phyloP scores from a whole-genome alignment of 2,329 filamentous ascomycete genomes.

The Chlorencoelia australis region DNA sequence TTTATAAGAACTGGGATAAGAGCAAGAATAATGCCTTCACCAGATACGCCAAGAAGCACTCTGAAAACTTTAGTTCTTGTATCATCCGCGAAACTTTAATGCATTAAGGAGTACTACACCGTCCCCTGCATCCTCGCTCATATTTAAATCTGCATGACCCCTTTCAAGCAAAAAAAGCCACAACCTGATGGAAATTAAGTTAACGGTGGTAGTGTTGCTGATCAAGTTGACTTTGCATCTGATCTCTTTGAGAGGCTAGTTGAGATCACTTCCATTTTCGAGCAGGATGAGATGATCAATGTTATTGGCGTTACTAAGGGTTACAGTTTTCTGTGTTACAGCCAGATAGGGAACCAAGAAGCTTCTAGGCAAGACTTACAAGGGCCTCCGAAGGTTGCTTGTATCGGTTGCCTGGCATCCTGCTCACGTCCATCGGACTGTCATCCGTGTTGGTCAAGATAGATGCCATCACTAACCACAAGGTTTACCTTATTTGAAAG shows the following conservation, averaged over 20 bases:
- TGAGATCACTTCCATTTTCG: slow-evolving; percentile 86
- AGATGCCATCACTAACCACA: slow-evolving; percentile 99
- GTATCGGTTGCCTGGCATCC: slow-evolving; percentile 99
- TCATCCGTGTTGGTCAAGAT: slow-evolving; percentile 98
- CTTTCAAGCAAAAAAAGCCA: slow-evolving; percentile 99
- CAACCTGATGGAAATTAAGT: slow-evolving; percentile 99
- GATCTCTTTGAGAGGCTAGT: slow-evolving; percentile 99
- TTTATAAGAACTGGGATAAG: slow-evolving; percentile 99
- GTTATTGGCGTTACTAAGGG: slow-evolving; percentile 99
- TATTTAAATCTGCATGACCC: slow-evolving; percentile 98
- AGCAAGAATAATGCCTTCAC: slow-evolving; percentile 99
- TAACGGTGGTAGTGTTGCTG: slow-evolving; percentile 91
- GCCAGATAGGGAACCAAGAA: slow-evolving; percentile 99
- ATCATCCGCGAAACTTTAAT: slow-evolving; percentile 96
- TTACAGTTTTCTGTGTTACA: slow-evolving; percentile 98
- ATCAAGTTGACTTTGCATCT: slow-evolving; percentile 95
- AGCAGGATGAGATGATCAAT: slow-evolving; percentile 99
- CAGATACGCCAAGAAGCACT: slow-evolving; percentile 99
- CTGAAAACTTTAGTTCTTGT: slow-evolving; percentile 79
- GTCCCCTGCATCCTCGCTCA: slow-evolving; percentile 98
- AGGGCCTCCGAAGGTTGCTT: slow-evolving; percentile 99
- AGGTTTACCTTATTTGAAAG: slow-evolving; percentile 98
- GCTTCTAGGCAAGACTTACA: slow-evolving; percentile 99
- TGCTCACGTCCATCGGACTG: slow-evolving; percentile 99
- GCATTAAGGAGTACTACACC: slow-evolving; percentile 99